A percentile compares a stretch with the other conserved stretches of the same genome.
Conservation (phyloP, 129 eudicot genomes). For the Mikania micrantha region DNA sequence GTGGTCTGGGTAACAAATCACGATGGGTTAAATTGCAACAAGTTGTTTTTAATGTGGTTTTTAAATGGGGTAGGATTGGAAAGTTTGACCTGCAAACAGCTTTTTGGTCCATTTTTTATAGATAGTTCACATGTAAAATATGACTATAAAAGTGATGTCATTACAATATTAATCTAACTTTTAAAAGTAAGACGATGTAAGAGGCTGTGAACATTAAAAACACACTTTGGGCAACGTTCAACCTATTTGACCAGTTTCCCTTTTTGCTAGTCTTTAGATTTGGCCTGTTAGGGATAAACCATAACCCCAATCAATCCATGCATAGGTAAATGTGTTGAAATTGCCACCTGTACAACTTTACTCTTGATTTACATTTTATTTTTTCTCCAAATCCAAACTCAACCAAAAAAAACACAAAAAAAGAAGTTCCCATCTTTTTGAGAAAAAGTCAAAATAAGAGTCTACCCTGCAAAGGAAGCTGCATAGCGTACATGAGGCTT, state of each 20-base stretch:
- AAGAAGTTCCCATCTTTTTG: neutral
- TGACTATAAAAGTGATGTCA: neutral
- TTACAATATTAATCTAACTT: neutral
- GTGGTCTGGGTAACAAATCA: neutral
- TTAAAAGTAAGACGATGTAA: neutral
- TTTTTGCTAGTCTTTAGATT: neutral
- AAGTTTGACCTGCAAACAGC: neutral
- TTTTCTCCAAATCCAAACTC: neutral
- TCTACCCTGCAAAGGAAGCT: constrained; percentile 87
- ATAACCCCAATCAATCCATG: neutral
- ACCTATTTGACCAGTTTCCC: neutral
- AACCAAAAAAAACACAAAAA: neutral
- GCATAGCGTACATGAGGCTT: constrained; percentile 75
- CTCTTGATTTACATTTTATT: neutral
- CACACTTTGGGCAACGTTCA: neutral
- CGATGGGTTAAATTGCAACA: neutral
- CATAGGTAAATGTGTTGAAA: neutral
- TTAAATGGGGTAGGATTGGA: too few species aligned
- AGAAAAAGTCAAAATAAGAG: neutral
- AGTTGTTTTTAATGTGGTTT: too few species aligned
- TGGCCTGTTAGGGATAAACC: neutral
- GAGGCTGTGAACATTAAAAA: neutral
- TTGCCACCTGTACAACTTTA: neutral
- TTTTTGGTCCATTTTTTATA: neutral
- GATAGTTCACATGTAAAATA: neutral